Evolutionary conservation across 192 early-diverging fungal species (phyloP).

Genomic region (Backusella luteola): DNA sequence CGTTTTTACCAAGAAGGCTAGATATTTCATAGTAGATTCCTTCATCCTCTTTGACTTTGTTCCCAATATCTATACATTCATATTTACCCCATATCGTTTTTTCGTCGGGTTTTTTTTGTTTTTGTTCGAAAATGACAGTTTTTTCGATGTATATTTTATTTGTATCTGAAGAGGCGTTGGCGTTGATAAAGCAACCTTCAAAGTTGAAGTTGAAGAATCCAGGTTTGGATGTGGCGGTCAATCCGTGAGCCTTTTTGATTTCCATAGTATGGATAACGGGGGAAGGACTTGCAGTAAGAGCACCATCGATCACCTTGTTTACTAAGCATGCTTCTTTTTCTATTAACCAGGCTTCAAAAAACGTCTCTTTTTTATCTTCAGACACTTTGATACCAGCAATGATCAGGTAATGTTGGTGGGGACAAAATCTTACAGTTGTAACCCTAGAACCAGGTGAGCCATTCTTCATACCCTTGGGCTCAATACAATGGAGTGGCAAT

Average conservation of each 20-base stretch:
- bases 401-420: not conserved
- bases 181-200: not conserved
- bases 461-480: not conserved
- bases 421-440: not conserved
- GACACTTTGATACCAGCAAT: not conserved
- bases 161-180: not conserved
- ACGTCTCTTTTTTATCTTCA: not conserved
- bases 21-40: not conserved
- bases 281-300: not conserved
- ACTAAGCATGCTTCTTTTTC: not conserved
- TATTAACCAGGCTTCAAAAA: not conserved
- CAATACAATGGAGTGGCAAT: not conserved
- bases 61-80: not conserved
- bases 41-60: not conserved
- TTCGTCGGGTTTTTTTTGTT: fast-evolving
- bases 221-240: not conserved
- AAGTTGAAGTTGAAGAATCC: not conserved
- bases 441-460: not conserved
- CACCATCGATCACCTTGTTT: not conserved
- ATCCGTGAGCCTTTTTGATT: not conserved
- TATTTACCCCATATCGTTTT: not conserved
- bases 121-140: not conserved
- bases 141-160: not conserved
- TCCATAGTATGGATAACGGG: not conserved
- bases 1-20: not conserved